Evolutionary conservation across 306 rosid species (phyloP).

Genomic region (Quercus robur): DNA sequence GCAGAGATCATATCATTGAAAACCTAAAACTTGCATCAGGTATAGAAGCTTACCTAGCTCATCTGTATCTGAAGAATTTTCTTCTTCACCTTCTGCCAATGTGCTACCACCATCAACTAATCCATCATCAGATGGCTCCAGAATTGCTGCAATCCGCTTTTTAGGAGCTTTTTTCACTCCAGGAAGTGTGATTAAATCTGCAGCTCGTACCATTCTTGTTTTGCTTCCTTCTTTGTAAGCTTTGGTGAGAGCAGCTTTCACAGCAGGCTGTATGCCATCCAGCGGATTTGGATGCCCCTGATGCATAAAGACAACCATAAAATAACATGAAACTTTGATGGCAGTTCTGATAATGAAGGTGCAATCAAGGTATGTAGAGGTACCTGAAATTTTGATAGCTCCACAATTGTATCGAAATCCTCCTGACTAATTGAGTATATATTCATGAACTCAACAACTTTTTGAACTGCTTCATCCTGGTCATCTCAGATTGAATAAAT

Average conservation of each 20-base stretch:
- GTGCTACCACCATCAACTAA: constrained; percentile 47
- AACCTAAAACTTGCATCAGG: background rate
- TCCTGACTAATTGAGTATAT: constrained; percentile 78
- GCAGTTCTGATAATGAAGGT: background rate
- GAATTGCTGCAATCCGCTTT: constrained; percentile 83
- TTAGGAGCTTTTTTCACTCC: constrained; percentile 81
- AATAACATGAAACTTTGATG: constrained; percentile 5
- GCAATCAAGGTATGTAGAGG: constrained; percentile 10
- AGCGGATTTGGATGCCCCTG: constrained; percentile 86
- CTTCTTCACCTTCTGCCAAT: constrained; percentile 66
- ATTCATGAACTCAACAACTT: constrained; percentile 93
- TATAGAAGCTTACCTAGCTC: constrained; percentile 43
- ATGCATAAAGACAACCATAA: constrained; percentile 10
- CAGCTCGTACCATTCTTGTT: constrained; percentile 62
- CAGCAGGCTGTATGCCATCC: constrained; percentile 71
- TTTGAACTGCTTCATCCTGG: constrained; percentile 83
- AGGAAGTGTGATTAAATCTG: constrained; percentile 66
- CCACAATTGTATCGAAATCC: constrained; percentile 78
- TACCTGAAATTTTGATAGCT: constrained; percentile 91
- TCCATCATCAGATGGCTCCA: constrained; percentile 71
- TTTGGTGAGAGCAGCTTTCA: constrained; percentile 85
- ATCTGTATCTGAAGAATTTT: constrained; percentile 64
- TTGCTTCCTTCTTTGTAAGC: constrained; percentile 86
- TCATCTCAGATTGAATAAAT: constrained; percentile 21
- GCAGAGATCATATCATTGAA: background rate